These are phyloP conservation scores for Fraxinus ornus DNA, from an alignment of 305 asterid genomes.

Conservation along the genomic window DNA sequence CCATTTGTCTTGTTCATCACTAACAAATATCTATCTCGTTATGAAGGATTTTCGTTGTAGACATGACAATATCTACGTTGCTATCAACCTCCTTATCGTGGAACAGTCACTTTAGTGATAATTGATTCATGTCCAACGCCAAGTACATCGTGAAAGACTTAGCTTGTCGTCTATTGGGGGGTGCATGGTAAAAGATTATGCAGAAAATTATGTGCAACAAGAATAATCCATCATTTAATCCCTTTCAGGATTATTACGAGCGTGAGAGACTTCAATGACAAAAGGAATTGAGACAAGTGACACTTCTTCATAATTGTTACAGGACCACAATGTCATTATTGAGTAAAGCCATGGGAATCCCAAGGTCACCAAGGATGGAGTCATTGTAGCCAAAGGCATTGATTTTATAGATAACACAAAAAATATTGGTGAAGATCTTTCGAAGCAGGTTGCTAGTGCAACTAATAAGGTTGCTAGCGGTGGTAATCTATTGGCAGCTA, in stretches of 20 bases:
- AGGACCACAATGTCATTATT: slow-evolving; percentile 78
- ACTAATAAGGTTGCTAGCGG: slow-evolving; percentile 83
- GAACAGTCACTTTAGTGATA: neutral
- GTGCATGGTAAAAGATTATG: too few species aligned
- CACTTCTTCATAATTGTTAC: slow-evolving; percentile 22
- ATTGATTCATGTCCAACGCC: neutral
- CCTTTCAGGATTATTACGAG: too few species aligned
- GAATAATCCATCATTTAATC: too few species aligned
- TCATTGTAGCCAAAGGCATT: slow-evolving; percentile 80
- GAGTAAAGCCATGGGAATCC: slow-evolving; percentile 53
- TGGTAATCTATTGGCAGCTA: slow-evolving; percentile 46
- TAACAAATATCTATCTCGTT: too few species aligned
- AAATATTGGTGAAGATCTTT: slow-evolving; percentile 71
- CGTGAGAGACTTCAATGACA: slow-evolving; percentile 10
- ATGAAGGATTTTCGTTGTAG: neutral
- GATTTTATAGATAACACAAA: slow-evolving; percentile 60
- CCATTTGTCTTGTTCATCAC: too few species aligned
- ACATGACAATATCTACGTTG: neutral
- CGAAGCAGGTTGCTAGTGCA: slow-evolving; percentile 84
- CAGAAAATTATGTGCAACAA: too few species aligned
- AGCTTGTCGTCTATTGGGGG: too few species aligned
- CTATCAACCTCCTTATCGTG: neutral
- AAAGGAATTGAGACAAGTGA: neutral
- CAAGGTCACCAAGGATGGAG: slow-evolving; percentile 88
- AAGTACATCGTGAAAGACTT: neutral